Evolutionary conservation across 345 rosid species (phyloP).

Genomic region (Rubroshorea leprosula): DNA sequence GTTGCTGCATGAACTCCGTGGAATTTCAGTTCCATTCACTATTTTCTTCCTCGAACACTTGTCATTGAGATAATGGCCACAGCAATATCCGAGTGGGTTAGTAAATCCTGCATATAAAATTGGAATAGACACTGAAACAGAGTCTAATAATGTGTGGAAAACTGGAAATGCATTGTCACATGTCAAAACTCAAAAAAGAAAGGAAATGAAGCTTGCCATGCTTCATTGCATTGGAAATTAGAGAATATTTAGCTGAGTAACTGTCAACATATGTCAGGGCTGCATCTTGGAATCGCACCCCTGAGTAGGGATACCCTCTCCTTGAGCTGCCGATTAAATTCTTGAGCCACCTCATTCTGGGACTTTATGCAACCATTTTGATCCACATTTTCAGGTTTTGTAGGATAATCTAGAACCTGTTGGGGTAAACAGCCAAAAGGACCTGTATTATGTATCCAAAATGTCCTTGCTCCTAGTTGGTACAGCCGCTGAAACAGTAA

Average conservation of each 20-base stretch:
- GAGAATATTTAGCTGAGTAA: slow-evolving; percentile 22
- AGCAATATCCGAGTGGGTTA: slow-evolving; percentile 19
- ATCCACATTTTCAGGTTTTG: slow-evolving; percentile 16
- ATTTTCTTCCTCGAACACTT: slow-evolving; percentile 11
- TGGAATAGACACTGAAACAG: too few relatives aligned
- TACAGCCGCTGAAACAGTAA: slow-evolving; percentile 11
- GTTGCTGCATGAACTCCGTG: slow-evolving; percentile 14
- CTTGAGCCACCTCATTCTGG: slow-evolving; percentile 28
- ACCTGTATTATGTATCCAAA: slow-evolving; percentile 42
- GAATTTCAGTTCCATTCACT: slow-evolving; percentile 19
- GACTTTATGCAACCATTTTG: slow-evolving; percentile 26
- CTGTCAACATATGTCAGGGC: slow-evolving; percentile 32
- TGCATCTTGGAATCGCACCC: slow-evolving; percentile 20
- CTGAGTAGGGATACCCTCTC: slow-evolving; percentile 24
- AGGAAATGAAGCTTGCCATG: slow-evolving; percentile 19
- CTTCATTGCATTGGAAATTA: slow-evolving; percentile 20
- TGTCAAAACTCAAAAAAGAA: neutral
- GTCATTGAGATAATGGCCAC: slow-evolving; percentile 15
- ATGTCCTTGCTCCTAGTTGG: slow-evolving; percentile 27
- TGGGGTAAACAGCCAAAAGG: slow-evolving; percentile 37
- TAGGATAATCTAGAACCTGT: slow-evolving; percentile 14
- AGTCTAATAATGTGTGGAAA: too few relatives aligned
- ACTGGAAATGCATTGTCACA: neutral
- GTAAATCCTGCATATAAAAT: slow-evolving; percentile 27
- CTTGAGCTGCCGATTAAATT: slow-evolving; percentile 27